Percentiles rank a stretch among this genome's conserved stretches.
Evolutionary conservation across 169 alveolate genomes (phyloP).

Genomic region (Theileria parva): DNA sequence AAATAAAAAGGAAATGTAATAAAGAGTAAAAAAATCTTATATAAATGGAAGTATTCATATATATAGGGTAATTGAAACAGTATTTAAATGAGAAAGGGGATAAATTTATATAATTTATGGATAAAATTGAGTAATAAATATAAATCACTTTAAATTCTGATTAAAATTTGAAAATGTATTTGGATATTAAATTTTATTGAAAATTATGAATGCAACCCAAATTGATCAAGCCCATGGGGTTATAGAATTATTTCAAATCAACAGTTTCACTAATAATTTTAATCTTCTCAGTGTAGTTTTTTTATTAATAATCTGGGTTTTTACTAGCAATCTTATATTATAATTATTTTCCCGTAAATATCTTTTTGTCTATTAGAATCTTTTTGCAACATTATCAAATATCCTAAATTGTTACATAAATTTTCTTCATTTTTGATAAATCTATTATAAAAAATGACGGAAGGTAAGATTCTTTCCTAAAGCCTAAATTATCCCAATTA

Average conservation of each 20-base stretch:
- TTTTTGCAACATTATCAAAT: not conserved
- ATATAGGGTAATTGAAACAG: not conserved
- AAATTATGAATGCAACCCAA: not conserved
- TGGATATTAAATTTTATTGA: not conserved
- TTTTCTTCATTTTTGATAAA: constrained; percentile 4
- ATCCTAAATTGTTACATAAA: not conserved
- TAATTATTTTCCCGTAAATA: not conserved
- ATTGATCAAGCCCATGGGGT: not conserved
- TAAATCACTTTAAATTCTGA: not conserved
- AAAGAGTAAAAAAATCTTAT: not conserved
- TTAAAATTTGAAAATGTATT: not conserved
- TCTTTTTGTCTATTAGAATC: not conserved
- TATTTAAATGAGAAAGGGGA: not conserved
- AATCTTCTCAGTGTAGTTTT: not conserved
- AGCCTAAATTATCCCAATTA: not conserved
- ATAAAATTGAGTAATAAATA: not conserved
- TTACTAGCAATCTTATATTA: not conserved
- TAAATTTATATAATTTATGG: not conserved
- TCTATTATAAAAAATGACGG: not conserved
- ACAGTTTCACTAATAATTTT: not conserved
- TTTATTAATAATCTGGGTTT: not conserved
- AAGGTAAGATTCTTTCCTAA: not conserved
- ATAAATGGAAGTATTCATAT: not conserved
- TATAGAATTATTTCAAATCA: not conserved
- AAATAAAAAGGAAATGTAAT: not conserved